Evolutionary conservation across 805 yeast genomes (phyloP), one percentile per base, ranked within the genome.

Genomic region (Teunomyces funiuensis): DNA sequence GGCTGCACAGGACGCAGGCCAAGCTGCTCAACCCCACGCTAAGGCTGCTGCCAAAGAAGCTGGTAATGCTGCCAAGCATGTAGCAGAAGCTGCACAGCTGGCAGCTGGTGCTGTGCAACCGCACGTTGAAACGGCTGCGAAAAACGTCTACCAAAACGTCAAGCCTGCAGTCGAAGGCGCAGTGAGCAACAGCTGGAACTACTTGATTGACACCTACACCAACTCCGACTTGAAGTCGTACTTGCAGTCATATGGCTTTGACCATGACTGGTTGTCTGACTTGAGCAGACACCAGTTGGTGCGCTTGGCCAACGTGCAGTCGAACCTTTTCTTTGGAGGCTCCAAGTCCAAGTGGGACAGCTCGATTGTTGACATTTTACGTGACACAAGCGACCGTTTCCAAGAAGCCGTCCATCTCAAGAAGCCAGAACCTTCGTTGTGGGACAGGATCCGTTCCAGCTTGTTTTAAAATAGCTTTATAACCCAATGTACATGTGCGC

Each of bases 141-240:
- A 44, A 22, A 15, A 28, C 17, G 41, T 43, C 26, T 46, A 49
- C 40, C 49, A 22, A 3, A 22, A 22, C 9, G 25, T 22, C 9
- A 22, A 22, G 25, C 25, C 25, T 22, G 25, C 25, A 8, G 25
- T 22, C 3, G 25, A 22, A 22, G 18, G 42, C 9, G 44, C 37
- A 4, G 39, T 36, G 13, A 27, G 28, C 10, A 40, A 31, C 25
- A 37, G 34, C 5, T 43, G 43, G 43, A 29, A 65, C 13, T 43
- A 46, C 16, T 19, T 55, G 6, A 62, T 73, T 40, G 58, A 66
- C 19, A 53, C 65, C 7, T 74, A 76, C 74, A 61, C 75, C 2
- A 60, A 59, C 13, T 65, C 65, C 17, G 80, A 76, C 41, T 54
- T 76, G 42, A 59, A 48, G 33, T 46, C 61, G 11, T 76, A 74